These are phyloP conservation scores for Pyrenula aspistea DNA, from an alignment of 495 filamentous ascomycete genomes.

Conservation along the genomic window DNA sequence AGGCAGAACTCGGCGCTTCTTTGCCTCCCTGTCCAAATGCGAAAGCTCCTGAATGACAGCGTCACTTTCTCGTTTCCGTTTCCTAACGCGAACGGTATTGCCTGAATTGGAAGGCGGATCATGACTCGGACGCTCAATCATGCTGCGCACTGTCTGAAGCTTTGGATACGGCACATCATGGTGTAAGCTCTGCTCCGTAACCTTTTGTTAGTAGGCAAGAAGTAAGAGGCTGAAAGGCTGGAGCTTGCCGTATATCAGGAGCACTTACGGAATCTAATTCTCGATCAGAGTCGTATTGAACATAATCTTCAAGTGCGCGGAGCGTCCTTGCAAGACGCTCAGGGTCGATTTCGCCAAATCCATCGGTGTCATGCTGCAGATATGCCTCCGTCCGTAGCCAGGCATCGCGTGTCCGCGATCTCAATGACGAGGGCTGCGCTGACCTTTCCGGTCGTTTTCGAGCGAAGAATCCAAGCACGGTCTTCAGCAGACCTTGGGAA, in stretches of 20 bases:
- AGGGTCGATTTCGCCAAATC: constrained; percentile 13
- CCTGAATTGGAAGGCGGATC: constrained; percentile 8
- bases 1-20: constrained; percentile 18
- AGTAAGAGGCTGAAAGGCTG: constrained; percentile 6
- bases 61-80: constrained; percentile 16
- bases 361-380: constrained; percentile 16
- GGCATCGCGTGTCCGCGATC: constrained; percentile 15
- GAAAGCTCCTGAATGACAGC: constrained; percentile 14
- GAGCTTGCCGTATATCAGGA: constrained; percentile 9
- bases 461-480: constrained; percentile 19
- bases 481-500: constrained; percentile 13
- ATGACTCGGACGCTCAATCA: constrained; percentile 10
- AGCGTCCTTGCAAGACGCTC: constrained; percentile 13
- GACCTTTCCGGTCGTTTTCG: constrained; percentile 19
- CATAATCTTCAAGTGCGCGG: constrained; percentile 15
- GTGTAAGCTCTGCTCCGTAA: too few relatives aligned
- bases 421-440: constrained; percentile 13
- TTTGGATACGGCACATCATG: too few relatives aligned
- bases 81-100: constrained; percentile 12
- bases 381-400: constrained; percentile 21
- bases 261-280: constrained; percentile 11
- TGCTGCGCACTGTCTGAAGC: too few relatives aligned
- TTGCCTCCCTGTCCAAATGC: constrained; percentile 12
- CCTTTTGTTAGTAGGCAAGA: constrained; percentile 11
- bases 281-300: constrained; percentile 15